Percentiles rank a stretch among this genome's conserved stretches.
phyloP scores from a whole-genome alignment of 2,329 filamentous ascomycete genomes.

The Cladosporium velox region DNA sequence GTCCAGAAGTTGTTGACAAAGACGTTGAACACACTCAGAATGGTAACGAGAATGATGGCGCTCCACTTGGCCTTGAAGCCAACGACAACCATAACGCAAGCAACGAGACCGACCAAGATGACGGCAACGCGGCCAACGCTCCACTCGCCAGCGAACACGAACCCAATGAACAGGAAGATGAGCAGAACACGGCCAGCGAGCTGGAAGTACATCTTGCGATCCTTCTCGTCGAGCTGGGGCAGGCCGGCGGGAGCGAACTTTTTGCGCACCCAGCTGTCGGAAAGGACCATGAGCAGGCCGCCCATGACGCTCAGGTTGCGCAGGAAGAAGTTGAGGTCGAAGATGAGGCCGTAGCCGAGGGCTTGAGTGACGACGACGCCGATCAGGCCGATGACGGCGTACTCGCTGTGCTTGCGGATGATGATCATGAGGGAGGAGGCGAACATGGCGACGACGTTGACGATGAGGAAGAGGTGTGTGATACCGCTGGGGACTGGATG shows the following conservation, averaged over 20 bases:
- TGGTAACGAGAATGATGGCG: constrained; percentile 89
- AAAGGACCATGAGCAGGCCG: constrained; percentile 95
- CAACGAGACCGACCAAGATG: constrained; percentile 79
- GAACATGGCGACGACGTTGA: constrained; percentile 87
- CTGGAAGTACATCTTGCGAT: constrained; percentile 99
- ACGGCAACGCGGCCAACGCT: constrained; percentile 83
- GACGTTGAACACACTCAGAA: constrained; percentile 94
- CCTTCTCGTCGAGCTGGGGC: constrained; percentile 94
- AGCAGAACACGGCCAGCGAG: constrained; percentile 91
- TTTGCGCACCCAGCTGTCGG: constrained; percentile 97
- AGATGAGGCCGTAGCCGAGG: constrained; percentile 94
- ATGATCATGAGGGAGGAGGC: constrained; percentile 84
- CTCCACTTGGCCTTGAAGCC: constrained; percentile 99
- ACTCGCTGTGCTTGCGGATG: constrained; percentile 86
- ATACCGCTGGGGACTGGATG: constrained; percentile 76
- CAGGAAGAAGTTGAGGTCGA: constrained; percentile 99
- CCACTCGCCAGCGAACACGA: constrained; percentile 95
- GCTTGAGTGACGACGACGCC: constrained; percentile 90
- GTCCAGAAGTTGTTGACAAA: constrained; percentile 99
- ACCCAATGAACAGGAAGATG: constrained; percentile 96
- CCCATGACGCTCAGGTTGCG: constrained; percentile 97
- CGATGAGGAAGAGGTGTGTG: constrained; percentile 88
- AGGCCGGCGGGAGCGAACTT: constrained; percentile 93
- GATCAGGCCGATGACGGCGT: constrained; percentile 86
- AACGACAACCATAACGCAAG: constrained; percentile 97